These are phyloP conservation scores for Colletotrichum paranaense DNA, from an alignment of 2,329 filamentous ascomycete species.

Conservation along the genomic window DNA sequence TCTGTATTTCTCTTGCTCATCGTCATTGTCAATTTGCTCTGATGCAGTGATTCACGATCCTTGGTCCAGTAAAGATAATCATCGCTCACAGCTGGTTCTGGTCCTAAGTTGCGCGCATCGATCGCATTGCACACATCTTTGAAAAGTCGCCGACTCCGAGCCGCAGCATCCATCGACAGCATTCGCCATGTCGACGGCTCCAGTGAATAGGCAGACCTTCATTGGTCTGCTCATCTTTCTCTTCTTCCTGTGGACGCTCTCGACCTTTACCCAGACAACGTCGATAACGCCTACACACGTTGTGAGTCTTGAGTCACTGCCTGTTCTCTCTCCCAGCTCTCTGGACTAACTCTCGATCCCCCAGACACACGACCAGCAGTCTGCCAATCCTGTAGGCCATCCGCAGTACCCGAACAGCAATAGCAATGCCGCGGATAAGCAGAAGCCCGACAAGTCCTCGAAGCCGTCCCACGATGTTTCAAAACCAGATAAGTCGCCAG, in stretches of 20 bases:
- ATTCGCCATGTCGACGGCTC: slow-evolving; percentile 3
- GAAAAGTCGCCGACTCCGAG: not conserved
- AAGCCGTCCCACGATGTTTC: not conserved
- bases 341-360: not conserved
- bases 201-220: slow-evolving; percentile 26
- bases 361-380: slow-evolving; percentile 5
- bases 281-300: not conserved
- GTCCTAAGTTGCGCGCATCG: not conserved
- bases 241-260: slow-evolving; percentile 31
- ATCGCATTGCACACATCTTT: not conserved
- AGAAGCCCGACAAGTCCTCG: not conserved
- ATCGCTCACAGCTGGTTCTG: not conserved
- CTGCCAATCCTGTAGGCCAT: not conserved
- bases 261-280: slow-evolving; percentile 13
- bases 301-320: not conserved
- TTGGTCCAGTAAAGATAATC: not conserved
- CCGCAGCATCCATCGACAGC: not conserved
- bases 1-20: not conserved
- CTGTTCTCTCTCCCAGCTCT: not conserved
- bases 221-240: slow-evolving; percentile 13
- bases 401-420: not conserved
- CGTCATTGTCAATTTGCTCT: not conserved
- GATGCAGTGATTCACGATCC: not conserved
- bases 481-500: not conserved
- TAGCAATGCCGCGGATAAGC: not conserved